Evolutionary conservation across 768 basidiomycete species (phyloP).

Genomic region (Leccinum olivaceopallidum): DNA sequence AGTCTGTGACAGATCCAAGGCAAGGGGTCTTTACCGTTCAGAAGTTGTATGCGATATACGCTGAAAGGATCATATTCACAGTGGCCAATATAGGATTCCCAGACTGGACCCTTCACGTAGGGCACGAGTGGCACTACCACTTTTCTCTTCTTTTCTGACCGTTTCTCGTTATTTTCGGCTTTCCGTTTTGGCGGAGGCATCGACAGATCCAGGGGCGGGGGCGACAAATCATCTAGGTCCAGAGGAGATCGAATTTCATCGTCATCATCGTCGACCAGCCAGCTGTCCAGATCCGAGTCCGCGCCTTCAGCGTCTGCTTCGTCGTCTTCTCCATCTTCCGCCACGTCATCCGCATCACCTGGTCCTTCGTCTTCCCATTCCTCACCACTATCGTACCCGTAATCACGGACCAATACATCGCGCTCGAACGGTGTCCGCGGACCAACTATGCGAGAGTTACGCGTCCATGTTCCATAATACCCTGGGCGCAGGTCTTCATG

Average conservation of each 20-base stretch:
- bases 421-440: constrained; percentile 81
- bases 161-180: constrained; percentile 47
- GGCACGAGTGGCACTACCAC: constrained; percentile 78
- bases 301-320: constrained; percentile 60
- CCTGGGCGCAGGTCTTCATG: constrained; percentile 84
- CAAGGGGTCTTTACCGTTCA: constrained; percentile 67
- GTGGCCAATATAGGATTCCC: constrained; percentile 68
- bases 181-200: constrained; percentile 64
- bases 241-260: constrained; percentile 59
- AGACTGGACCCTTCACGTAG: constrained; percentile 79
- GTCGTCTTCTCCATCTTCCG: constrained; percentile 60
- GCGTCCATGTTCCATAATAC: constrained; percentile 94
- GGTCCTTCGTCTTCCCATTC: constrained; percentile 93
- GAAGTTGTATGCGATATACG: constrained; percentile 72
- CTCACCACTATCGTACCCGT: constrained; percentile 90
- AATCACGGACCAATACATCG: constrained; percentile 80
- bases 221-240: constrained; percentile 40
- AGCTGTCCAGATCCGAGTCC: constrained; percentile 41
- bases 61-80: constrained; percentile 72
- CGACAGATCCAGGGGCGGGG: constrained; percentile 31
- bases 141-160: constrained; percentile 68
- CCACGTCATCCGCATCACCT: constrained; percentile 75
- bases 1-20: constrained; percentile 4
- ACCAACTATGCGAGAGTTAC: constrained; percentile 72
- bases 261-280: constrained; percentile 65